These are phyloP conservation scores for Leucocoprinus sp. DNA, from an alignment of 768 basidiomycete species.

Conservation along the genomic window DNA sequence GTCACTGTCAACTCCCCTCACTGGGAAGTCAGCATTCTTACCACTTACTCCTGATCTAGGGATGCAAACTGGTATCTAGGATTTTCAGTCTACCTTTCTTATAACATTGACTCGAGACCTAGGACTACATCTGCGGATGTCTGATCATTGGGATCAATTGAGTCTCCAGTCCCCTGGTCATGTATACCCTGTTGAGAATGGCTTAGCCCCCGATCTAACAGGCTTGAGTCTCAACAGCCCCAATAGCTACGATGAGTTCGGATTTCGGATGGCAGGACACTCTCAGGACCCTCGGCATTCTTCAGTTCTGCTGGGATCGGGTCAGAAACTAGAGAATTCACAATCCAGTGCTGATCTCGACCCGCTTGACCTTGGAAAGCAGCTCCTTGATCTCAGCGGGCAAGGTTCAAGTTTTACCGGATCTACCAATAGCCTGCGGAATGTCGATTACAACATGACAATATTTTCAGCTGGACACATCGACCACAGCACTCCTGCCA, in stretches of 20 bases:
- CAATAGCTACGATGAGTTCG: not conserved
- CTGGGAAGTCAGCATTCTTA: not conserved
- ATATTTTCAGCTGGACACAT: too few species aligned
- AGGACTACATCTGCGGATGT: not conserved
- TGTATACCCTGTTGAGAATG: not conserved
- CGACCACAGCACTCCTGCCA: too few species aligned
- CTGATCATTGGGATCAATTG: not conserved
- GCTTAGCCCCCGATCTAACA: not conserved
- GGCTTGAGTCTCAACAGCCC: too few species aligned
- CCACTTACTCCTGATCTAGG: not conserved
- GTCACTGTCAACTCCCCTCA: not conserved
- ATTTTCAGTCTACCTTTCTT: not conserved
- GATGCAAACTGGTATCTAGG: not conserved
- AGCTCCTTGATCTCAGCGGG: not conserved
- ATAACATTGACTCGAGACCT: not conserved
- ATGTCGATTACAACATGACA: too few species aligned
- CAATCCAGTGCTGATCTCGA: not conserved
- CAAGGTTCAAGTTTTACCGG: not conserved
- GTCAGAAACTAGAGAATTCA: not conserved
- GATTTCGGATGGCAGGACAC: not conserved
- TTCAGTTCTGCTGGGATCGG: not conserved
- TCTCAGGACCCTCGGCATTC: not conserved
- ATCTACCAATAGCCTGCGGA: not conserved
- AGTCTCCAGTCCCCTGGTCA: not conserved
- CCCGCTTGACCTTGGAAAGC: not conserved